A percentile compares a stretch with the other conserved stretches of the same genome.
These are phyloP conservation scores for Dichomitus squalens DNA, from an alignment of 1,284 basidiomycete species.

Conservation along the genomic window DNA sequence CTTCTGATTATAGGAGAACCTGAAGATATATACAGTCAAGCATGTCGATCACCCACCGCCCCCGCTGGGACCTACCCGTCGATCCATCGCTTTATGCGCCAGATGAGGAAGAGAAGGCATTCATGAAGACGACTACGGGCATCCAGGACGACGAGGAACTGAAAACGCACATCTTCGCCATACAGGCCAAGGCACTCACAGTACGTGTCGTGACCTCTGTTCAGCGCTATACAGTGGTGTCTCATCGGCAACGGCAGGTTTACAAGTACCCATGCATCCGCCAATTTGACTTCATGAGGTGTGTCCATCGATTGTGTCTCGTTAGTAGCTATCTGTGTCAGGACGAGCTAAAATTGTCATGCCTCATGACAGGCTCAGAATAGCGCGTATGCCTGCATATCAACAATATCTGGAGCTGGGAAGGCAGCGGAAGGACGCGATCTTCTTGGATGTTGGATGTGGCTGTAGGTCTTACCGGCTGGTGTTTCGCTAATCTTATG, in stretches of 20 bases:
- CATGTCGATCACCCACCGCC: constrained; percentile 8
- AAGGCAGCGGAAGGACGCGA: constrained; percentile 39
- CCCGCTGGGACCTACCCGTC: constrained; percentile 7
- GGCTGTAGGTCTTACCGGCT: constrained; percentile 42
- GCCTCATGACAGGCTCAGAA: constrained; percentile 12
- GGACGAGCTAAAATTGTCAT: not conserved
- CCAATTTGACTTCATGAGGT: constrained; percentile 21
- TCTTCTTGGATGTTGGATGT: constrained; percentile 49
- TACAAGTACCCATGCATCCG: constrained; percentile 22
- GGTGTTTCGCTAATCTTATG: not conserved
- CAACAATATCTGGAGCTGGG: constrained; percentile 36
- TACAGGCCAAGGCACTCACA: constrained; percentile 18
- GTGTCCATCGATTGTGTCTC: not conserved
- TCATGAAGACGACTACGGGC: constrained; percentile 21
- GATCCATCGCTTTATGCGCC: constrained; percentile 15
- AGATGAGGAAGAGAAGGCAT: constrained; percentile 12
- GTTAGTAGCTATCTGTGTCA: no score
- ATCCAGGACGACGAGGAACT: constrained; percentile 21
- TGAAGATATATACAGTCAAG: no score
- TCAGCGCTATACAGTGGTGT: not conserved
- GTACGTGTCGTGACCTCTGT: constrained; percentile 2
- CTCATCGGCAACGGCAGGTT: constrained; percentile 1
- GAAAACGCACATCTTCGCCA: constrained; percentile 15
- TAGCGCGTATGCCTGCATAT: constrained; percentile 13
- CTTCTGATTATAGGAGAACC: no score